Evolutionary conservation across 2,329 filamentous ascomycete species (phyloP), one percentile per base, ranked within the genome.

Genomic region (Rutstroemia sp.): DNA sequence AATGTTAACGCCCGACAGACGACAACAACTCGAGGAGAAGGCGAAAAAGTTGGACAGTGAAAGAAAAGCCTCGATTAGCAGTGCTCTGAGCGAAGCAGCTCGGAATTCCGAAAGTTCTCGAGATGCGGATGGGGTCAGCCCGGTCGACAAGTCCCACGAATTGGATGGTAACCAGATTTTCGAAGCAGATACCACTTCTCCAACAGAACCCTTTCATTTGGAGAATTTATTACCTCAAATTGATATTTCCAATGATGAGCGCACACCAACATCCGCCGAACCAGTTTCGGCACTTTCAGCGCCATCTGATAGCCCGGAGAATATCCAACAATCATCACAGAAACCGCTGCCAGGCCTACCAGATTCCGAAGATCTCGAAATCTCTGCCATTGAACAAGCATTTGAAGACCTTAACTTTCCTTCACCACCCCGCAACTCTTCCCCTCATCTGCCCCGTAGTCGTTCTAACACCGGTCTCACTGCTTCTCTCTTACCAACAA

Each of bases 1-100:
- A 69, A 81, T 83, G 72, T 68, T 83, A 12, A 78, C 80, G 10
- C 76, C 79, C 17, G 73, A 75, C 37, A 75, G 76, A 39, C 70
- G 83, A 23, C 74, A 79, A 61, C 68, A 71, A 21, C 56, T 70
- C 16, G 53, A 63, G 60, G 58, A 62, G 48, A 57, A 58, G 17
- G 51, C 47, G 59, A 58, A 62, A 49, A 57, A 56, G 37, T 51
- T 57, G 44, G 54, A 63, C 14, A 58, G 55, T 23, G 64, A 62
- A 25, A 57, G 55, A 3, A 61, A 60, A 53, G 52, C 46, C 23
- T 64, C 60, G 12, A 19, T 59, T 9, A 64, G 65, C 17, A 63
- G 58, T n/a, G 5, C 37, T 12, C 38, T 53, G 3, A 64, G 49
- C 52, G 48, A 54, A 30, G 51, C 44, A 12, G 21, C 34, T 48